Evolutionary conservation across 768 basidiomycete species (phyloP), one percentile per base, ranked within the genome.

Genomic region (Dentipellis fragilis): DNA sequence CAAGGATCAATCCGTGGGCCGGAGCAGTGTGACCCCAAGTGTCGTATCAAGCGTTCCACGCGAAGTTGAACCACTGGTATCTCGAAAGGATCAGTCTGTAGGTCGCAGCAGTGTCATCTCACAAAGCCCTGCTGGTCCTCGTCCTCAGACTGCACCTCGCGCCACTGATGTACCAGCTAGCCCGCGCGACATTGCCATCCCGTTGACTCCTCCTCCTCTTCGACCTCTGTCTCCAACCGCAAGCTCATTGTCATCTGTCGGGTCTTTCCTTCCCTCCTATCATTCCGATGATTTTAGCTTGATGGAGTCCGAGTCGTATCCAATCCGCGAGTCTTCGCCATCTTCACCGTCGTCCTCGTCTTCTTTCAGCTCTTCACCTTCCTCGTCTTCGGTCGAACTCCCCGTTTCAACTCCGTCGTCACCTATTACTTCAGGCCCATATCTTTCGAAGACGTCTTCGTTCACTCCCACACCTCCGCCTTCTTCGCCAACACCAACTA

Each of bases 261-360:
- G 64, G 55, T 80, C 79, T 0, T 81, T 74, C 63, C 60, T 81
- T 50, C 78, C 78, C 3, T 80, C 79, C 16, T 85, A 87, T 58
- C 84, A 90, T 59, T 91, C 89, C 0, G 89, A 92, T 54, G 88
- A 88, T 59, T 70, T 73, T 37, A 69, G 71, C 71, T 57, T 74
- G 66, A 64, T 77, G 72, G 73, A 65, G 57, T 63, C 63, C n/a
- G 73, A 72, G 56, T 59, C 67, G 10, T 68, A 68, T 16, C 65
- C 65, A 6, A 57, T 65, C 34, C 58, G 42, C 8, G 60, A 68
- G n/a, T 62, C 64, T 21, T 73, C 74, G 22, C 73, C 71, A 3
- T 69, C 70, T 3, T 72, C 72, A 61, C 65, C 67, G 3, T 67
- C 66, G 12, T 54, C 66, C 2, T 71, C 75, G 5, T 71, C 76